Evolutionary conservation across 257 asterid species (phyloP), one percentile per base, ranked within the genome.

Genomic region (Fraxinus quadrangulata): DNA sequence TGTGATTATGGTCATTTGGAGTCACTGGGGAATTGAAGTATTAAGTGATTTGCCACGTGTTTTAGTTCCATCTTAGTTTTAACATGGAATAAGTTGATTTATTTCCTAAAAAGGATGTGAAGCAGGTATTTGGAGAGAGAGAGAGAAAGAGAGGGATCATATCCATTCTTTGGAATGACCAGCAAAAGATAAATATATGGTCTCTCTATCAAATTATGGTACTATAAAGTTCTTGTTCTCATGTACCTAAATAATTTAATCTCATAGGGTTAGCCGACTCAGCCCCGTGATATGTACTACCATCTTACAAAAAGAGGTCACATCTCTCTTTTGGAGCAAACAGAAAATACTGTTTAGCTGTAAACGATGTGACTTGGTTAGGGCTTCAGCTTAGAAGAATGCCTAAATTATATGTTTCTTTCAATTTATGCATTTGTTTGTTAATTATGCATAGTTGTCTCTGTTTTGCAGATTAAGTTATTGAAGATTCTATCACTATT

Each of bases 401-500:
- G 72, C 66, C 63, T 54, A 59, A 49, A 40, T 51, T 34, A 30
- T 23, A 42, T 77, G 33, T 51, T 63, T 63, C 40, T 69, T 40
- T 37, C 66, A 5, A 36, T 42, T 17, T 71, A 4, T 71, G 23
- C 33, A 61, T 63, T 33, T 45, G 59, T 45, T 70, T 26, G 63
- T 9, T 75, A 31, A 67, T 80, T 70, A 11, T 24, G 14, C n/a
- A 12, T 39, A 26, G 36, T 33, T 63, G 31, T 66, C 24, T 31
- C 39, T 77, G 47, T 83, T 54, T 79, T 83, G 80, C 92, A 92
- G 98, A 89, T 96, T 88, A 96, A 96, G 79, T 85, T 96, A 79
- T 73, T 93, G 92, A 96, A 96, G 83, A 93, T 92, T 84, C 85
- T 96, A 77, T 89, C 95, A 66, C 51, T 89, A 59, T 87, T 96